Percentiles rank a stretch among this genome's conserved stretches.
Evolutionary conservation across 1,284 basidiomycete genomes (phyloP).

Genomic region (Ceratobasidium sp.): DNA sequence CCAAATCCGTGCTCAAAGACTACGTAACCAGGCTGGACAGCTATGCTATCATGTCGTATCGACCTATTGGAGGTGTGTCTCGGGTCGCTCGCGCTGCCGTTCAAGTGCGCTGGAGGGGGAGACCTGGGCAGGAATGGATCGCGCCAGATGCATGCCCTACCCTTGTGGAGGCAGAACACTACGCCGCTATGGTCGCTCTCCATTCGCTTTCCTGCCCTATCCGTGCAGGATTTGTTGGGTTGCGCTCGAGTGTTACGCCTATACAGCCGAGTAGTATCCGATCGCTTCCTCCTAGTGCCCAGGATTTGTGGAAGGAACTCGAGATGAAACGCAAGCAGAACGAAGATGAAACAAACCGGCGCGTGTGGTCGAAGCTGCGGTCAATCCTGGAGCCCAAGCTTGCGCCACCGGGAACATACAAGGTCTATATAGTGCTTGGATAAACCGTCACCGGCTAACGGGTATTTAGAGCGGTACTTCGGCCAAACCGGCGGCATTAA

Average conservation of each 20-base stretch:
- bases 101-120: conserved; percentile 70
- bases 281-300: conserved; percentile 81
- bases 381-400: conserved; percentile 63
- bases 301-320: conserved; percentile 94
- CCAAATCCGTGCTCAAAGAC: conserved; percentile 75
- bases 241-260: conserved; percentile 16
- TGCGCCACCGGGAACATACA: conserved; percentile 37
- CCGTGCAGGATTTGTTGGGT: conserved; percentile 56
- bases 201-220: conserved; percentile 67
- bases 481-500: not conserved
- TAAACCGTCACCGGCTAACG: not conserved
- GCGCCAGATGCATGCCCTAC: conserved; percentile 91
- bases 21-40: conserved; percentile 73
- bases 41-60: conserved; percentile 79
- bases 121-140: conserved; percentile 69
- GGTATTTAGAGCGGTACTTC: conserved; percentile 11
- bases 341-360: conserved; percentile 74
- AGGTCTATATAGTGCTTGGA: not conserved
- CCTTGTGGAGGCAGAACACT: conserved; percentile 87
- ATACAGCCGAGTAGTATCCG: conserved; percentile 71
- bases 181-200: conserved; percentile 87
- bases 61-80: conserved; percentile 69
- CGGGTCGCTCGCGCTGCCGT: conserved; percentile 78
- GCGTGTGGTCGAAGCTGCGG: conserved; percentile 76
- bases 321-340: conserved; percentile 71